These are phyloP conservation scores for Metarhizium album DNA, from an alignment of 2,329 filamentous ascomycete species.

Conservation along the genomic window DNA sequence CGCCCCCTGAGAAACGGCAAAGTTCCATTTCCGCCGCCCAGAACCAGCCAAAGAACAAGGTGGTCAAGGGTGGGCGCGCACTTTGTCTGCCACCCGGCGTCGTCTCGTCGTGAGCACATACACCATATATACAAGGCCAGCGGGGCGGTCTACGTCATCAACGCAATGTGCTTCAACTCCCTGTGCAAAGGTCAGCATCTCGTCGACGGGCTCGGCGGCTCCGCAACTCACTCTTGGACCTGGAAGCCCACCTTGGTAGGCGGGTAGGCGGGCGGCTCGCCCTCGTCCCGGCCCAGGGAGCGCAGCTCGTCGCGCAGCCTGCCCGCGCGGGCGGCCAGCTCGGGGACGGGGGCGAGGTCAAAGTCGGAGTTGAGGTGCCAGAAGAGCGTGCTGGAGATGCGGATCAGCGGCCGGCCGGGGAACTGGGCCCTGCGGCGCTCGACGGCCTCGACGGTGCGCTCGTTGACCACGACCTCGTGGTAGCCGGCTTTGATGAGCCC, in stretches of 20 bases:
- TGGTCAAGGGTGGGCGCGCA: too few species aligned
- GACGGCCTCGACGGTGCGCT: constrained; percentile 37
- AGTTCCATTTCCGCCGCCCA: too few species aligned
- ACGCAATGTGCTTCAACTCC: constrained; percentile 42
- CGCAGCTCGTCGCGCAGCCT: constrained; percentile 35
- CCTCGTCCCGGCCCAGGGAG: constrained; percentile 42
- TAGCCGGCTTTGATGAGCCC: constrained; percentile 51
- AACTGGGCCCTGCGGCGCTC: constrained; percentile 27
- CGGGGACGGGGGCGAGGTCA: constrained; percentile 40
- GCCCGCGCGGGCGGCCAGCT: constrained; percentile 33
- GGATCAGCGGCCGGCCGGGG: constrained; percentile 40
- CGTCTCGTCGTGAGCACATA: background rate
- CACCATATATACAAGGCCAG: too few species aligned
- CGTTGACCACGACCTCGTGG: constrained; percentile 51
- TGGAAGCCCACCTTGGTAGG: constrained; percentile 49
- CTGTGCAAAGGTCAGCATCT: constrained; percentile 14
- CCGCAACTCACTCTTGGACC: constrained; percentile 38
- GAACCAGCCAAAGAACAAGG: too few species aligned
- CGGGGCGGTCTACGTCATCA: constrained; percentile 37
- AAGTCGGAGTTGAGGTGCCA: constrained; percentile 49
- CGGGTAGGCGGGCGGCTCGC: constrained; percentile 34
- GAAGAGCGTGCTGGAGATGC: constrained; percentile 51
- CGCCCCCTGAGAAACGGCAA: too few species aligned
- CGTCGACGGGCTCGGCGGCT: background rate
- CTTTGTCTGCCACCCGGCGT: background rate